Base-by-base conservation (phyloP, 2,329 filamentous ascomycete genomes). In the Juglanconis juglandina region DNA sequence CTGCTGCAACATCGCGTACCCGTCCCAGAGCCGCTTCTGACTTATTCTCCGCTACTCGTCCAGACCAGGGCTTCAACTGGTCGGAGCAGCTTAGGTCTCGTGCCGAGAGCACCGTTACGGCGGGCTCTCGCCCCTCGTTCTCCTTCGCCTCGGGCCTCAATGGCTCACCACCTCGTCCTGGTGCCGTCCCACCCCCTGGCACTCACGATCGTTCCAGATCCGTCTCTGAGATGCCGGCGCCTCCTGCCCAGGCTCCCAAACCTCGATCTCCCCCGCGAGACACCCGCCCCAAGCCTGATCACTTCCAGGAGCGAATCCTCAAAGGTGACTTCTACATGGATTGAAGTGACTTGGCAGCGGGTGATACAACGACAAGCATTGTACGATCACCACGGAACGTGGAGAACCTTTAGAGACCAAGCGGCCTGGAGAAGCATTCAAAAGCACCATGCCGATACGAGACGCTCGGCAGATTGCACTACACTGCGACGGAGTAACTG, bases 281-380 rank as follows among this genome's bases (percentile, higher is more conserved):
- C 54, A 75, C 80, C 68, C 78, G 81, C 42, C 81, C 81, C 66
- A 96, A 94, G 80, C 93, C 94, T 35, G 95, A 99, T 77, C 89
- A 89, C 64, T 95, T 97, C 78, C 93, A 97, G 76, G 95, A 99
- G 82, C 87, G 96, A 67, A 98, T 99, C 69, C 83, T 99, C 67
- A 95, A 96, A 78, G 95, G 94, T 50, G 95, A 99, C 71, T 98
- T 99, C 70, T 95, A 95, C 79, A 97, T 98, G 92, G 93, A 97
- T 71, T 96, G 81, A 81, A 48, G 32, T n/a, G 34, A 30, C 10
- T 53, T n/a, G 11, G 10, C 7, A 49, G 34, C 34, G 17, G 34
- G 32, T 41, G 44, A 53, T 46, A 53, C 44, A 32, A 51, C 39
- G 37, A 41, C 33, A 24, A 32, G 7, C 33, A n/a, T 32, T 44